These are phyloP conservation scores for Capsicum pubescens DNA, from an alignment of 257 asterid species.

Conservation along the genomic window DNA sequence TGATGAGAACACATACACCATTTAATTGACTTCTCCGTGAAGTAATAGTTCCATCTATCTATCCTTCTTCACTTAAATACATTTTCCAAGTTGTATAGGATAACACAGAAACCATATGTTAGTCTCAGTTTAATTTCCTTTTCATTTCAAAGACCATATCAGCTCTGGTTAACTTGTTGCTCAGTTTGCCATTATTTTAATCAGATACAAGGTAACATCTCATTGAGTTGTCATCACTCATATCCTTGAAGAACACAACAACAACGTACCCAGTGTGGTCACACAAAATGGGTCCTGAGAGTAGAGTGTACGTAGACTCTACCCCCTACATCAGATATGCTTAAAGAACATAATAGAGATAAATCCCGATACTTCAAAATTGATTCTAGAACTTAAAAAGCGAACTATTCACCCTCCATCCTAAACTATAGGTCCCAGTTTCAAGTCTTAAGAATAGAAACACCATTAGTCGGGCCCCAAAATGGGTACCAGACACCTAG, in stretches of 20 bases:
- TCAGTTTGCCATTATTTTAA: neutral
- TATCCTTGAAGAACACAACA: neutral
- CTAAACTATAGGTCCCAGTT: too few relatives aligned
- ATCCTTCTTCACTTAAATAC: conserved; percentile 9
- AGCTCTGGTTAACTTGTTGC: neutral
- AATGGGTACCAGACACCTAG: too few relatives aligned
- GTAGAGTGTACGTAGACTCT: too few relatives aligned
- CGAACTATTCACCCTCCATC: too few relatives aligned
- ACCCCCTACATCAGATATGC: neutral
- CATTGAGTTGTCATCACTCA: neutral
- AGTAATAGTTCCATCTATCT: neutral
- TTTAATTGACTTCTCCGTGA: neutral
- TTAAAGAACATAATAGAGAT: neutral
- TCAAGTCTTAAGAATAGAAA: too few relatives aligned
- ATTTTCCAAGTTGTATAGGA: neutral
- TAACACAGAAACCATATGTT: neutral
- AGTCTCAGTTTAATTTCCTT: neutral
- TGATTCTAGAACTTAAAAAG: neutral
- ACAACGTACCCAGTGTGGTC: too few relatives aligned
- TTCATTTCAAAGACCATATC: neutral
- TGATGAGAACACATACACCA: neutral
- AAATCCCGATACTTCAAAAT: neutral
- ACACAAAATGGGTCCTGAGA: too few relatives aligned
- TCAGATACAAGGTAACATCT: neutral
- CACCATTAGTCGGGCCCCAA: too few relatives aligned